Base-by-base conservation (phyloP, 2,329 filamentous ascomycete species). In the Metarhizium anisopliae region DNA sequence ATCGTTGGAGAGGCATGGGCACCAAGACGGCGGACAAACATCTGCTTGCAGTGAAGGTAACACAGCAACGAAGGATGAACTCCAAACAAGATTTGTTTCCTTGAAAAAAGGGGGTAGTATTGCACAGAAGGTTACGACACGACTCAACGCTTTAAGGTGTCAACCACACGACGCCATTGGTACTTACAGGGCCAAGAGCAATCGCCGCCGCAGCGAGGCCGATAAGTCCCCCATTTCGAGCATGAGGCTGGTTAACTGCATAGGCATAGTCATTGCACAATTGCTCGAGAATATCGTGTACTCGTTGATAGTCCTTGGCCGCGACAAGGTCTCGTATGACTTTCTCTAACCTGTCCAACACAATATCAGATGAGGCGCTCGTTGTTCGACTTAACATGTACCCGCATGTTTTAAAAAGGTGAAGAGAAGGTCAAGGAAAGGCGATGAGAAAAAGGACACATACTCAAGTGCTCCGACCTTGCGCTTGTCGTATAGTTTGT, bases 401-500 rank as follows among this genome's bases (percentile, higher is more conserved):
- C 14, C n/a, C 51, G 40, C 47, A 16, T 35, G 18, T 14, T 40
- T 29, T 36, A 52, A 40, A 30, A 53, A 47, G n/a, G 30, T 30
- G 49, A 51, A 56, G 51, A 20, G 40, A 30, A 43, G 51, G 45
- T 42, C 57, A 52, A 40, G 7, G n/a, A 38, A 16, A 42, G 10
- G 25, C 18, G n/a, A 47, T 8, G 18, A 25, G 25, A 25, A 51
- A 25, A 54, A 32, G 10, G 29, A 58, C 53, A 77, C 87, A 67
- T 85, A 96, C 91, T 99, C 94, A 56, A 99, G 83, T 64, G 95
- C 94, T 61, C 94, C 94, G 67, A 91, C 86, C 74, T 99, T 99
- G 69, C 95, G 85, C 78, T 95, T 96, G 70, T 99, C 94, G 72
- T 99, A 99, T 68, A 97, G 86, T 82, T 96, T 99, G 76, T 99